Conservation (phyloP, 1,284 basidiomycete genomes). For the Pholiota adiposa region DNA sequence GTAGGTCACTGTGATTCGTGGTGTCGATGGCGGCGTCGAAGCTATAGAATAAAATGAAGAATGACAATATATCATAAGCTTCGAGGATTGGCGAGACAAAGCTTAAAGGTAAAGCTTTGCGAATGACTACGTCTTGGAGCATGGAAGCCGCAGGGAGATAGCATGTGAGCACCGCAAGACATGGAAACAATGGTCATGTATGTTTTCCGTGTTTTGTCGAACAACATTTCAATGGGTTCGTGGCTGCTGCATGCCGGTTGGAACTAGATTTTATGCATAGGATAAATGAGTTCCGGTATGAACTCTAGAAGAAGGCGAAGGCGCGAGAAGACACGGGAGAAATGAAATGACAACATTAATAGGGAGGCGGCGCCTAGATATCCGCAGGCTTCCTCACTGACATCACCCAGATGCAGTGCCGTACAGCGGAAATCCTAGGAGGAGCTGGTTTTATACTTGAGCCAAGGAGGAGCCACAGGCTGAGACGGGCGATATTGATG, state of each 20-base stretch:
- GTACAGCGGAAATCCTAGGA: not conserved
- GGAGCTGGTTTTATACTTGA: no score
- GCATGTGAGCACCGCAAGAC: no score
- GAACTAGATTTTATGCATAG: not conserved
- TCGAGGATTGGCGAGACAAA: not conserved
- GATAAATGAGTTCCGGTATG: not conserved
- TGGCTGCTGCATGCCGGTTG: not conserved
- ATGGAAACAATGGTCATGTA: not conserved
- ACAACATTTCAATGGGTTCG: not conserved
- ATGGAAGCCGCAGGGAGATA: not conserved
- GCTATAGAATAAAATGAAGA: not conserved
- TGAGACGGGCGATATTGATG: no score
- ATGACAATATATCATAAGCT: not conserved
- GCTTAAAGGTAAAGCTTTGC: not conserved
- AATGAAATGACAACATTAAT: not conserved
- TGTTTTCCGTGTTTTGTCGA: not conserved
- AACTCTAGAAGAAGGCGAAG: not conserved
- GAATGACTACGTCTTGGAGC: not conserved
- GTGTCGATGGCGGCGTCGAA: not conserved
- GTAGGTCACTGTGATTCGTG: no score
- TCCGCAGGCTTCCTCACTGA: not conserved
- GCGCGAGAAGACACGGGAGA: not conserved
- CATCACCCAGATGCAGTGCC: not conserved
- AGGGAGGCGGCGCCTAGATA: not conserved
- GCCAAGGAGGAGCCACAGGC: no score